Evolutionary conservation across 371 early-diverging fungal species (phyloP), one percentile per base, ranked within the genome.

Genomic region (Caulochytrium protostelioides): DNA sequence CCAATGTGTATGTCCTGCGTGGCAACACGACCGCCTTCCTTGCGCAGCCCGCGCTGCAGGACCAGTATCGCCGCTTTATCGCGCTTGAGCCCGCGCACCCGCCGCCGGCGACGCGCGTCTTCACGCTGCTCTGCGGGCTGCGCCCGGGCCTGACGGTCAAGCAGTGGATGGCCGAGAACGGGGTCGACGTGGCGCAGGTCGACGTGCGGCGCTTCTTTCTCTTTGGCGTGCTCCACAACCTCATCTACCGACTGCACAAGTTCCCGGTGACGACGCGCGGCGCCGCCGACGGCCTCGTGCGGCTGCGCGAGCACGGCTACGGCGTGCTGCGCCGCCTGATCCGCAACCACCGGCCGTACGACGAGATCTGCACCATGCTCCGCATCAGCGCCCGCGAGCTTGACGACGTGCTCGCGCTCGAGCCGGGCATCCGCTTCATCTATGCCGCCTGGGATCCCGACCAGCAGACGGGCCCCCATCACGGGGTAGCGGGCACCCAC

Each of bases 161-260:
- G 35, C 70, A 76, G 35, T 80, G 81, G 79, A 66, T 76, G 12
- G 69, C 74, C 27, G 72, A 74, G 27, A 68, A 79, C 32, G 62
- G 72, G 25, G 63, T 75, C 1, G 35, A 48, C 0, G 50, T 54
- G 5, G 42, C 65, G 20, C 59, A 70, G 22, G 65, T 84, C 25
- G 85, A 84, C 46, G 65, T 78, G 21, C 53, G 84, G 24, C 72
- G 83, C 4, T 70, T 83, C 34, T 67, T 83, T 20, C 66, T 79
- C 4, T 83, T 74, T 59, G 84, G 82, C 0, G 65, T 77, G 2
- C 61, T 79, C 44, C 77, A 83, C 35, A 74, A 72, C 2, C 62
- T 80, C 40, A 53, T 83, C 5, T 70, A 72, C 41, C 66, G 84
- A 18, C 70, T 83, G 1, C 78, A 81, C 53, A 78, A 75, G 43